Evolutionary conservation across 495 filamentous ascomycete species (phyloP).

Genomic region (Thermochaetoides thermophila): DNA sequence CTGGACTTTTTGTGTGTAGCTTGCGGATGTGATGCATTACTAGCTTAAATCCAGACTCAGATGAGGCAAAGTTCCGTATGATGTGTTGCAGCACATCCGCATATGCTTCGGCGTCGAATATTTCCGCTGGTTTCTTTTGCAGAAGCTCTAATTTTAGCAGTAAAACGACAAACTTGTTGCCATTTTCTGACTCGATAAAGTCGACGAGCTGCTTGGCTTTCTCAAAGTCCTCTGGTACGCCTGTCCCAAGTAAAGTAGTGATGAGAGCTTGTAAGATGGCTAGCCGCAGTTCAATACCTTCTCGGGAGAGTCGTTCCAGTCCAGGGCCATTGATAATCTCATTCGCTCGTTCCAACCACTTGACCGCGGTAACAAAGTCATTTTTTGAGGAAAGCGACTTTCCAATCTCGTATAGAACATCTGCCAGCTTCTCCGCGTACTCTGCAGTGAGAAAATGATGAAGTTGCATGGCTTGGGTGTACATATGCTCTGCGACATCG

Average conservation of each 20-base stretch:
- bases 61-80: slow-evolving; percentile 39
- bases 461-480: slow-evolving; percentile 37
- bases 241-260: slow-evolving; percentile 34
- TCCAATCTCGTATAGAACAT: slow-evolving; percentile 61
- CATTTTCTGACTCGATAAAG: slow-evolving; percentile 44
- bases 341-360: slow-evolving; percentile 63
- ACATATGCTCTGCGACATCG: slow-evolving; percentile 68
- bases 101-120: slow-evolving; percentile 36
- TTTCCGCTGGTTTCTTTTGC: slow-evolving; percentile 25
- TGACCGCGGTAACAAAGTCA: slow-evolving; percentile 40
- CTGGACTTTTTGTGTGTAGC: slow-evolving; percentile 38
- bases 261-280: slow-evolving; percentile 50
- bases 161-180: slow-evolving; percentile 46
- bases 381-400: slow-evolving; percentile 36
- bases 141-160: slow-evolving; percentile 58
- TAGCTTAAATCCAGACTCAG: slow-evolving; percentile 50
- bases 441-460: slow-evolving; percentile 29
- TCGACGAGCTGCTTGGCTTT: slow-evolving; percentile 43
- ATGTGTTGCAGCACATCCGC: slow-evolving; percentile 37
- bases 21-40: slow-evolving; percentile 57
- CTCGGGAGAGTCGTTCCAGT: slow-evolving; percentile 39
- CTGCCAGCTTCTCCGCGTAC: slow-evolving; percentile 49
- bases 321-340: slow-evolving; percentile 41
- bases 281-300: slow-evolving; percentile 48
- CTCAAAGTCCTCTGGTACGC: slow-evolving; percentile 28